Base-by-base conservation (phyloP, 352 stramenopile species). In the Pythium monospermum region DNA sequence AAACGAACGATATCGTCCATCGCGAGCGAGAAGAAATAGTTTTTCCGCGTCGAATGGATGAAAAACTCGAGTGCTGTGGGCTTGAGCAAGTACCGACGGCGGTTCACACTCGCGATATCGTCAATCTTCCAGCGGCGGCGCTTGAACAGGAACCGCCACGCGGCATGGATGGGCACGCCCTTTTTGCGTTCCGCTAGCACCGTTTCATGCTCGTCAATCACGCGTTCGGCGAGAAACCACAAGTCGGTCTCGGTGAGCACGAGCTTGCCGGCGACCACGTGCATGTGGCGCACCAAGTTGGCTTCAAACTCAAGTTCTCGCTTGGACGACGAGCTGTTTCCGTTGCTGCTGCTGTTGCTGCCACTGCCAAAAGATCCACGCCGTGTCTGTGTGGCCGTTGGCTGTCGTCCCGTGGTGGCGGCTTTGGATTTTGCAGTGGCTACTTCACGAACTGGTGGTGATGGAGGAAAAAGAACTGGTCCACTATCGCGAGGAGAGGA, bases 21-120 rank as follows among this genome's bases (percentile, higher is more conserved):
- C 0, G 50, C 26, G n/a, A 92, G 25, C 57, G 80, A 87, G 53
- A 94, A 91, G 42, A 94, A 91, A 49, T 88, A 91, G 42, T 87
- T 91, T 42, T 90, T 90, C n/a, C 76, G 74, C 10, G 67, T 88
- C 13, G 77, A 91, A n/a, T 73, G 66, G 49, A 92, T 76, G 57
- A 91, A 92, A 42, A 92, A 59, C 54, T 94, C 83, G 33, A 94
- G 51, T 1, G 83, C 83, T 7, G 75, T 91, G 0, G 79, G 68
- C 40, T 91, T 91, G 28, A 94, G 66, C 46, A 94, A 59, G 52
- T 90, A 94, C n/a, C 83, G 73, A 11, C 83, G 66, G 15, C 83
- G 66, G 57, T 91, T 77, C 21, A 94, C 33, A 15, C 69, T 83
- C 6, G 45, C 51, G 42, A 92, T 83, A 45, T 94, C 79, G 43